Evolutionary conservation across 2,329 filamentous ascomycete genomes (phyloP), one percentile per base, ranked within the genome.

Genomic region (Alternaria triticina): DNA sequence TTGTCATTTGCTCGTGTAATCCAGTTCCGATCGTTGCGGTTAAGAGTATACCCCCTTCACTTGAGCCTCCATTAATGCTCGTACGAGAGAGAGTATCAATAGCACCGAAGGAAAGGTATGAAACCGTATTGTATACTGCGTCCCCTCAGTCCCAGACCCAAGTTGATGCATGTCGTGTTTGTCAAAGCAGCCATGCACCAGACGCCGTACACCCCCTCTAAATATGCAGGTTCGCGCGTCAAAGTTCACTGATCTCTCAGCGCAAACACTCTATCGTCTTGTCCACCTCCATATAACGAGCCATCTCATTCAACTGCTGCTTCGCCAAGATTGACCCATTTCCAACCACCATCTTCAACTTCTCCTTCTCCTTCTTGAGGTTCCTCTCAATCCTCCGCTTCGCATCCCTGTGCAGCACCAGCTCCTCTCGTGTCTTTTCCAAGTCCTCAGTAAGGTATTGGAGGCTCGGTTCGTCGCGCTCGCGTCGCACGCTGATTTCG

Each of bases 401-500:
- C 4, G 13, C 51, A 10, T 55, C 51, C 12, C 57, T 28, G 9
- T 52, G 33, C 36, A 27, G 5, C 5, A n/a, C 36, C n/a, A 63
- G 20, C 1, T 45, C 22, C 9, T 9, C 15, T 20, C 51, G 51
- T 6, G 45, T 51, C n/a, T 15, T 25, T 9, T 17, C 33, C 6
- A 63, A 20, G 7, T 63, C 50, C 3, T 33, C 6, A 3, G 5
- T n/a, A n/a, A 56, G 57, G 5, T 27, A 33, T 20, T 12, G 12
- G 3, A 60, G 20, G 6, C 50, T 20, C 9, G 51, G 51, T 44
- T 60, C 50, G 36, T 52, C 61, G 57, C 61, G 57, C 51, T 63
- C 61, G 9, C 61, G 57, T 6, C 30, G 12, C 3, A 56, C 11
- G 13, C n/a, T 22, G 6, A 60, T 51, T 4, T 56, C 57, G 3